Base-by-base conservation (phyloP, 169 alveolate species). In the Cyclospora cayetanensis region DNA sequence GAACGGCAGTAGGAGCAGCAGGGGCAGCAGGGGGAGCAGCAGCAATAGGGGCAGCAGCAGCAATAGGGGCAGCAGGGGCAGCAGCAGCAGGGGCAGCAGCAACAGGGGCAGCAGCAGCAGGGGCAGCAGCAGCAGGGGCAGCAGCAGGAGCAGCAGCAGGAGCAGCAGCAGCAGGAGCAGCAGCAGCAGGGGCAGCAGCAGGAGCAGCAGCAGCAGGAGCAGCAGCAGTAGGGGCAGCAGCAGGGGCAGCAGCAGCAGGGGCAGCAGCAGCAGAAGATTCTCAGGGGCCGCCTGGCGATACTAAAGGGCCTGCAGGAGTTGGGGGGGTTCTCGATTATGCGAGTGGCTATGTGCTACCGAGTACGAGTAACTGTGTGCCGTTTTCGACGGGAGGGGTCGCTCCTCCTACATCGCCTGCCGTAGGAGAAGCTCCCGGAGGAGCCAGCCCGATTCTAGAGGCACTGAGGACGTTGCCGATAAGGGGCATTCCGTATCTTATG, bases 401-500 rank as follows among this genome's bases (percentile, higher is more conserved):
- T n/a, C n/a, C n/a, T n/a, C n/a, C n/a, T n/a, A n/a, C n/a, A n/a
- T 42, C 41, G 22, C 31, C 53, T 27, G 82, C 52, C 12, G 35
- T 29, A 29, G 82, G 41, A 29, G 52, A 27, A 15, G 53, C 52
- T 9, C 15, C 82, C 1, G 60, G 60, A 7, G 60, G 60, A 7
- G 60, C n/a, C 7, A 46, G 15, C 15, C 60, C 60, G 15, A 27
- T 50, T 1, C 18, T 68, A 1, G 82, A 68, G 34, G 82, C 50
- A 18, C 11, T 68, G 82, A 9, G 82, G 52, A 42, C 52, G 11
- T 12, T 68, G 25, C 11, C 82, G 3, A 68, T 68, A 9, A 42
- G 82, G 2, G 82, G 82, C 52, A 68, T 68, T 22, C 82, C 82
- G 3, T 68, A 68, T 18, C 82, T 68, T 1, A 68, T 68, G 82